Conservation (phyloP, 2,329 filamentous ascomycete genomes). For the Penicillium frequentans region DNA sequence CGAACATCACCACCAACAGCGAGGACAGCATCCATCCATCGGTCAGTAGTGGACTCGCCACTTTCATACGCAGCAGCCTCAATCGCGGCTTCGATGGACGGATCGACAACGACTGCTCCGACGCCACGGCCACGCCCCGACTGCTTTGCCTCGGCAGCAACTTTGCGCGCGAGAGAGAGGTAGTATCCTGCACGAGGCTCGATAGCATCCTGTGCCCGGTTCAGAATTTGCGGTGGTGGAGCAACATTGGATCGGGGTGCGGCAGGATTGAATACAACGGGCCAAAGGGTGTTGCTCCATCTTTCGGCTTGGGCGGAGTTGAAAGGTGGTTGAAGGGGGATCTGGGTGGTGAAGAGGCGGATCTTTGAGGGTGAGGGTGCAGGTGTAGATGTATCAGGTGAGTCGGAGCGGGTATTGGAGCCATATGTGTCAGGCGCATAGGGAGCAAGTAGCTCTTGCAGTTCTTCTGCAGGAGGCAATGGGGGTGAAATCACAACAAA, state of each 20-base stretch:
- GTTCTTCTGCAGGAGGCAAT: conserved; percentile 33
- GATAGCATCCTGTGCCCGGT: conserved; percentile 34
- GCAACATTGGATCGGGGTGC: conserved; percentile 44
- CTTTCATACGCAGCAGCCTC: conserved; percentile 16
- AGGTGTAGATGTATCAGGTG: conserved; percentile 1
- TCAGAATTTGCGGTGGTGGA: conserved; percentile 41
- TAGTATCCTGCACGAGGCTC: conserved; percentile 40
- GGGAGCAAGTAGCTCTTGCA: conserved; percentile 38
- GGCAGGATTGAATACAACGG: conserved; percentile 46
- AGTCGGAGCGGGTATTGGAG: not conserved
- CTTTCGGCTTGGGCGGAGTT: conserved; percentile 40
- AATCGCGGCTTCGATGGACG: conserved; percentile 32
- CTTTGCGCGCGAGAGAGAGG: conserved; percentile 38
- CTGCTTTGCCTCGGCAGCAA: conserved; percentile 40
- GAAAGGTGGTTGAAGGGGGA: conserved; percentile 44
- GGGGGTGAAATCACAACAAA: conserved; percentile 45
- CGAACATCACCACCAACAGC: conserved; percentile 48
- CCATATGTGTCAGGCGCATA: conserved; percentile 27
- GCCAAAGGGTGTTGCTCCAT: conserved; percentile 46
- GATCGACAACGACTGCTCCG: conserved; percentile 48
- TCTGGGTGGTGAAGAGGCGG: conserved; percentile 31
- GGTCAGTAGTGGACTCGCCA: conserved; percentile 21
- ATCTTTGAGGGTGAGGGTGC: conserved; percentile 18
- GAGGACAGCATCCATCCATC: conserved; percentile 40
- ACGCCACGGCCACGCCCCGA: conserved; percentile 40